These are phyloP conservation scores for Globisporangium uncinulatum DNA, from an alignment of 352 stramenopile genomes.

Conservation along the genomic window DNA sequence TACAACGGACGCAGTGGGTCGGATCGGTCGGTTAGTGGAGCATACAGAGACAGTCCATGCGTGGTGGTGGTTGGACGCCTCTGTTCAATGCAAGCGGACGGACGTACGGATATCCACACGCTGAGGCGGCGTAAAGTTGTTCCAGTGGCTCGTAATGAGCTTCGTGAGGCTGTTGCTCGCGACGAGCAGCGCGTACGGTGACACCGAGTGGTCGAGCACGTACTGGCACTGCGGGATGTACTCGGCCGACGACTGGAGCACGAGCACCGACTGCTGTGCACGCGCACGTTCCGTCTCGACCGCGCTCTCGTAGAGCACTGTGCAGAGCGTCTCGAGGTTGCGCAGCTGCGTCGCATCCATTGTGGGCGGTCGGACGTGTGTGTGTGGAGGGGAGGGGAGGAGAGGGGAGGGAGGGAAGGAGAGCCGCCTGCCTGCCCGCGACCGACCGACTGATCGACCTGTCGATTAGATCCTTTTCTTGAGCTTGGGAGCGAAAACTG, in stretches of 20 bases:
- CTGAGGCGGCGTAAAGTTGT: constrained; percentile 81
- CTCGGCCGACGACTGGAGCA: constrained; percentile 90
- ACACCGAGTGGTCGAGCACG: constrained; percentile 95
- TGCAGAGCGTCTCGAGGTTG: constrained; percentile 77
- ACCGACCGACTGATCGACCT: too few relatives aligned
- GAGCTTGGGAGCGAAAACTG: too few relatives aligned
- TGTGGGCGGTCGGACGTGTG: background rate
- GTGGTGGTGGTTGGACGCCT: too few relatives aligned
- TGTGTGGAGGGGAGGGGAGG: too few relatives aligned
- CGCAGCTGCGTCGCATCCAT: constrained; percentile 80
- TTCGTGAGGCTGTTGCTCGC: constrained; percentile 95
- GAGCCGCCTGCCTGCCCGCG: too few relatives aligned
- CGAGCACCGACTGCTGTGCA: constrained; percentile 79
- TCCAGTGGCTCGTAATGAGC: constrained; percentile 97
- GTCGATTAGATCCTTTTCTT: too few relatives aligned
- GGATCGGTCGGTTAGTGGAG: too few relatives aligned
- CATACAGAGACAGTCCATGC: too few relatives aligned
- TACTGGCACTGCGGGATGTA: constrained; percentile 99
- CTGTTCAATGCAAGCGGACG: too few relatives aligned
- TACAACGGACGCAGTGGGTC: too few relatives aligned
- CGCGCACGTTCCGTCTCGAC: constrained; percentile 69
- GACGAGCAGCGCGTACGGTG: constrained; percentile 94
- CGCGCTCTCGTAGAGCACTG: constrained; percentile 67
- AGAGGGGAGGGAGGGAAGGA: too few relatives aligned
- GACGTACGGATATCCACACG: constrained; percentile 90